These are phyloP conservation scores for Bipolaris oryzae DNA, from an alignment of 2,329 filamentous ascomycete species.

Conservation along the genomic window DNA sequence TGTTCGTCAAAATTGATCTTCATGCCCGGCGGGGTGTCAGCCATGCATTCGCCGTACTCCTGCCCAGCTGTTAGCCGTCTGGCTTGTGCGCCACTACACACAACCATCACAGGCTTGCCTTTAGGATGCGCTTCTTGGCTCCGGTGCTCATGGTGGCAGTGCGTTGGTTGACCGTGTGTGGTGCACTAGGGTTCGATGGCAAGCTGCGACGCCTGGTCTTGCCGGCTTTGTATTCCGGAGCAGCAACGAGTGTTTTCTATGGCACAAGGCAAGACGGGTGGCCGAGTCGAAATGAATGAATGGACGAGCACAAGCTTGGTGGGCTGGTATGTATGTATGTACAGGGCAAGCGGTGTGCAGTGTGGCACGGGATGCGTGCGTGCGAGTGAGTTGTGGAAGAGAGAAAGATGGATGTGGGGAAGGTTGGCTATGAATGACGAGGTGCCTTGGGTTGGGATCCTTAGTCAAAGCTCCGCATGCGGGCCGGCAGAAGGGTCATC, in stretches of 20 bases:
- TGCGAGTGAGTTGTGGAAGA: conserved; percentile 1
- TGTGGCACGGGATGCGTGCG: conserved; percentile 9
- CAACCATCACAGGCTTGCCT: conserved; percentile 34
- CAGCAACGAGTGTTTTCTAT: background rate
- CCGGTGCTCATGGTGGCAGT: conserved; percentile 44
- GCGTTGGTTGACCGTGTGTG: conserved; percentile 7
- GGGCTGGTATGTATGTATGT: background rate
- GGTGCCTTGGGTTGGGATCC: conserved; percentile 9
- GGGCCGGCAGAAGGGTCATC: conserved; percentile 10
- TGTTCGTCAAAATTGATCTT: conserved; percentile 61
- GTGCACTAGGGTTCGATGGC: conserved; percentile 8
- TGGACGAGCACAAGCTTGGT: conserved; percentile 5
- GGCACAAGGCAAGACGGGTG: background rate
- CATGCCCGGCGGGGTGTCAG: conserved; percentile 45
- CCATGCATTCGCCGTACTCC: conserved; percentile 48
- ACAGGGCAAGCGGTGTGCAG: conserved; percentile 4
- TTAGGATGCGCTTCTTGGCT: conserved; percentile 56
- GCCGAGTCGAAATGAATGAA: background rate
- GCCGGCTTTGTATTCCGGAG: background rate
- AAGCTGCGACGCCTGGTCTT: conserved; percentile 8
- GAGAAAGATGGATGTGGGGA: conserved; percentile 19
- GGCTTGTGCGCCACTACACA: background rate
- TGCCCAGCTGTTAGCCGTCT: conserved; percentile 22
- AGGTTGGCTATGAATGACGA: conserved; percentile 22
- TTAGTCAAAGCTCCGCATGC: conserved; percentile 23